A percentile compares a stretch with the other conserved stretches of the same genome.
These are phyloP conservation scores for Saccharomycopsis sp. DNA, from an alignment of 805 yeast genomes.

Conservation along the genomic window DNA sequence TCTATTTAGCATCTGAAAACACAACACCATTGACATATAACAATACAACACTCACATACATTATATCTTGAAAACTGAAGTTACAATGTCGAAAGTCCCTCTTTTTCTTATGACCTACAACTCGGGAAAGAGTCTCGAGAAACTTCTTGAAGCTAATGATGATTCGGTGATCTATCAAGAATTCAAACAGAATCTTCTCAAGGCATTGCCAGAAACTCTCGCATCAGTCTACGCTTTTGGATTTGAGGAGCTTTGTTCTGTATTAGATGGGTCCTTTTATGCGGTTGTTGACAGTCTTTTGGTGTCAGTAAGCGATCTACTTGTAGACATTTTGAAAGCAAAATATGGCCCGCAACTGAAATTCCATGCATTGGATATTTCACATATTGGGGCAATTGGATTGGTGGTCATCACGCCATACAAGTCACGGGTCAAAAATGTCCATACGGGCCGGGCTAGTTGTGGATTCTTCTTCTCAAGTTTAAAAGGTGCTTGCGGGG, in stretches of 20 bases:
- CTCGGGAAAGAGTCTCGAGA: conserved; percentile 38
- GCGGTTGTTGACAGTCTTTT: conserved; percentile 34
- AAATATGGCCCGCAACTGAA: conserved; percentile 30
- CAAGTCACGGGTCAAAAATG: conserved; percentile 24
- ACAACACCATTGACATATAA: too few relatives aligned
- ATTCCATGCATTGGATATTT: conserved; percentile 38
- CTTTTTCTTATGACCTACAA: conserved; percentile 41
- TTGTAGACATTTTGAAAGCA: conserved; percentile 32
- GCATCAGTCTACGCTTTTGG: conserved; percentile 54
- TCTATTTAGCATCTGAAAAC: too few relatives aligned
- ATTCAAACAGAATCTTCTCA: conserved; percentile 28
- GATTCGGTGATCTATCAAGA: conserved; percentile 21
- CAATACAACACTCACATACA: too few relatives aligned
- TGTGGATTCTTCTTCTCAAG: conserved; percentile 58
- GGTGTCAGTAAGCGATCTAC: conserved; percentile 28
- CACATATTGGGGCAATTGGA: conserved; percentile 55
- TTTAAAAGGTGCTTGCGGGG: conserved; percentile 69
- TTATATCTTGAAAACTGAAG: not conserved
- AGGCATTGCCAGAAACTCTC: conserved; percentile 28
- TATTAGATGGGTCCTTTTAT: conserved; percentile 47
- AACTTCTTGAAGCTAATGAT: conserved; percentile 29
- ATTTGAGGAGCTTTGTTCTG: conserved; percentile 56
- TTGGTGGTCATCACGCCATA: conserved; percentile 43
- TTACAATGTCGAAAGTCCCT: conserved; percentile 1
- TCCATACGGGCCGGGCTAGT: conserved; percentile 32